These are phyloP conservation scores for Lachnellula occidentalis DNA, from an alignment of 2,329 filamentous ascomycete species.

Conservation along the genomic window DNA sequence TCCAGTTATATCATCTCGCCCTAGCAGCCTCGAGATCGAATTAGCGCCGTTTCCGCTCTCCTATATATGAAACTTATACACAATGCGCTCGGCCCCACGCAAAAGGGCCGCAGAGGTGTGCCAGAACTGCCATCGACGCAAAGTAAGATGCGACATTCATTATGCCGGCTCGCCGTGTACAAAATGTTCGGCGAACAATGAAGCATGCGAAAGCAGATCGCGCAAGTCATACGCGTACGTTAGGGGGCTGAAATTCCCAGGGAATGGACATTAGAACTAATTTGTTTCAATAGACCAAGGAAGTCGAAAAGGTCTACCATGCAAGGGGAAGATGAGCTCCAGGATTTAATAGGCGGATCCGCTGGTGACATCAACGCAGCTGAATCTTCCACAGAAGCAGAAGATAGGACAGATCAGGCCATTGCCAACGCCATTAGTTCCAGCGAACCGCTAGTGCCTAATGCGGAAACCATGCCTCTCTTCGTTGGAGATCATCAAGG, in stretches of 20 bases:
- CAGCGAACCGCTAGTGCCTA: not conserved
- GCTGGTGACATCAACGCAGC: not conserved
- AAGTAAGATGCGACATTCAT: slow-evolving; percentile 25
- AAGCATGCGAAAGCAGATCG: slow-evolving; percentile 26
- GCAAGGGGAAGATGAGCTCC: not conserved
- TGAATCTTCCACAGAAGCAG: not conserved
- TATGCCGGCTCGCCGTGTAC: slow-evolving; percentile 25
- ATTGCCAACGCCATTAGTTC: not conserved
- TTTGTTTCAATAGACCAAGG: not conserved
- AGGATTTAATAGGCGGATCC: not conserved
- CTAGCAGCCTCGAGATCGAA: no score
- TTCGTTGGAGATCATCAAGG: not conserved
- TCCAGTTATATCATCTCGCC: no score
- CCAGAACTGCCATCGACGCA: slow-evolving; percentile 13
- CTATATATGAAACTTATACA: no score
- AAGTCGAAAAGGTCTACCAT: not conserved
- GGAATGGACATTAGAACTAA: not conserved
- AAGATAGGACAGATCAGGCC: not conserved
- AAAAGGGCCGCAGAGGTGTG: not conserved
- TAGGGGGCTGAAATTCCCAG: not conserved
- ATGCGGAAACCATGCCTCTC: not conserved
- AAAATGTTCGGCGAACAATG: slow-evolving; percentile 28
- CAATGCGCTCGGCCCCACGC: not conserved
- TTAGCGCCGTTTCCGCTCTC: no score
- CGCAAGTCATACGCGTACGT: not conserved